A percentile compares a stretch with the other conserved stretches of the same genome.
phyloP scores from a whole-genome alignment of 1,284 basidiomycete species.

The Sutorius eximius region DNA sequence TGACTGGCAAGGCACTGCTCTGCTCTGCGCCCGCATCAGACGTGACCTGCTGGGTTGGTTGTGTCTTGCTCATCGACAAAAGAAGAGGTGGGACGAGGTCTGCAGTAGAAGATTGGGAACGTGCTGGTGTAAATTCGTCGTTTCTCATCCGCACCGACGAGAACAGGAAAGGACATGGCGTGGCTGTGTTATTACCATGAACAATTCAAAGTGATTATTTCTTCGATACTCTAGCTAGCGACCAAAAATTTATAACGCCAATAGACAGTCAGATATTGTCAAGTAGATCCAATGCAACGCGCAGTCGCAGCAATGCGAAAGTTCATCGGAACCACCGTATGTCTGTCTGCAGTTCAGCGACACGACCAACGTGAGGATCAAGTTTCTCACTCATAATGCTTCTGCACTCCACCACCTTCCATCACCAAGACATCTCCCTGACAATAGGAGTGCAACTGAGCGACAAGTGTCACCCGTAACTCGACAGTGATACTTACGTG shows the following conservation, averaged over 20 bases:
- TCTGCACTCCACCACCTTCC: slow-evolving; percentile 66
- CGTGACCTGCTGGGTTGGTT: slow-evolving; percentile 17
- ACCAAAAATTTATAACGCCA: not conserved
- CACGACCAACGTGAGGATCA: not conserved
- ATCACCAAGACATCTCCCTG: slow-evolving; percentile 77
- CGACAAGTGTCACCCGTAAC: not conserved
- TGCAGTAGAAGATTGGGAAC: not conserved
- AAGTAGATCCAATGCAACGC: slow-evolving; percentile 42
- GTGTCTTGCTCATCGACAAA: slow-evolving; percentile 21
- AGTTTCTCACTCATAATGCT: slow-evolving; percentile 62
- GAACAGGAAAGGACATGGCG: slow-evolving; percentile 5
- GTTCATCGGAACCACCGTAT: slow-evolving; percentile 50
- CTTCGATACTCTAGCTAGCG: not conserved
- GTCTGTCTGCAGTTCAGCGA: slow-evolving; percentile 34
- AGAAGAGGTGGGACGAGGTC: slow-evolving; percentile 16
- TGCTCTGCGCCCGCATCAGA: slow-evolving; percentile 6
- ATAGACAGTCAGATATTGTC: slow-evolving; percentile 7
- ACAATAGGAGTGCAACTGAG: not conserved
- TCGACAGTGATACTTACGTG: slow-evolving; percentile 52
- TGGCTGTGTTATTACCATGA: slow-evolving; percentile 21
- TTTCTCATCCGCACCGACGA: slow-evolving; percentile 9
- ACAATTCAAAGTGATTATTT: not conserved
- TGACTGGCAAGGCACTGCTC: not conserved
- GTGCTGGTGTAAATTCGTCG: not conserved
- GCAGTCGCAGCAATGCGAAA: slow-evolving; percentile 57